Evolutionary conservation across 2,329 filamentous ascomycete genomes (phyloP).

Genomic region (Trichothecium sympodiale): DNA sequence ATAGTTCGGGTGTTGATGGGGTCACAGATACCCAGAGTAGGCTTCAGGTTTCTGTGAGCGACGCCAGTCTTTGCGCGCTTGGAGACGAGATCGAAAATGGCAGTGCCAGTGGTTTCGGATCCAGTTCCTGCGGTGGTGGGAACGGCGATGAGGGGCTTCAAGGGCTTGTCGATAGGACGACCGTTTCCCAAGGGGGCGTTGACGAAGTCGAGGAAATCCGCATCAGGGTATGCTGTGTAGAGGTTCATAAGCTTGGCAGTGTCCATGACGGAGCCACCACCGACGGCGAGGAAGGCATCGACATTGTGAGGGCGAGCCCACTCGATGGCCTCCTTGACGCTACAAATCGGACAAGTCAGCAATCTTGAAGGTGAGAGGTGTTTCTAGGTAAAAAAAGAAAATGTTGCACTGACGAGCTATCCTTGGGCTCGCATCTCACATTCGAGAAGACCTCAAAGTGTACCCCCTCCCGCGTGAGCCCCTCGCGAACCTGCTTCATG

Average conservation of each 20-base stretch:
- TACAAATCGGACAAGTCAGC: conserved; percentile 26
- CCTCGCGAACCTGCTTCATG: conserved; percentile 81
- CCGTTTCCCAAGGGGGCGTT: conserved; percentile 71
- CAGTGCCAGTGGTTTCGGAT: conserved; percentile 92
- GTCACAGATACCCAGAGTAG: conserved; percentile 77
- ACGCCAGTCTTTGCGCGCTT: conserved; percentile 92
- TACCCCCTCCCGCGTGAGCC: conserved; percentile 66
- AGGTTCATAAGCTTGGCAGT: conserved; percentile 98
- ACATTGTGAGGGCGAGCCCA: conserved; percentile 71
- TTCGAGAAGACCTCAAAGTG: conserved; percentile 72
- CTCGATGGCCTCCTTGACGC: conserved; percentile 78
- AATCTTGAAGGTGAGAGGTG: background rate
- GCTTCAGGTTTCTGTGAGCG: conserved; percentile 90
- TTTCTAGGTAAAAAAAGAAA: conserved; percentile 2
- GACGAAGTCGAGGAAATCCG: conserved; percentile 94
- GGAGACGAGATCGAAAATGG: conserved; percentile 89
- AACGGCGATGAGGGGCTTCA: conserved; percentile 62
- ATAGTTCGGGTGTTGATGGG: conserved; percentile 91
- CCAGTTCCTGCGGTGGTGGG: conserved; percentile 72
- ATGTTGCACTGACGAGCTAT: conserved; percentile 59
- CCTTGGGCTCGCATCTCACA: conserved; percentile 83
- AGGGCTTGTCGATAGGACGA: conserved; percentile 51
- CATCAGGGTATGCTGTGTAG: conserved; percentile 81
- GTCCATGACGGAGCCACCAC: conserved; percentile 85
- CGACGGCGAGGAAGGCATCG: conserved; percentile 88